Evolutionary conservation across 2,329 filamentous ascomycete species (phyloP).

Genomic region (Phyllosticta citrichinensis): DNA sequence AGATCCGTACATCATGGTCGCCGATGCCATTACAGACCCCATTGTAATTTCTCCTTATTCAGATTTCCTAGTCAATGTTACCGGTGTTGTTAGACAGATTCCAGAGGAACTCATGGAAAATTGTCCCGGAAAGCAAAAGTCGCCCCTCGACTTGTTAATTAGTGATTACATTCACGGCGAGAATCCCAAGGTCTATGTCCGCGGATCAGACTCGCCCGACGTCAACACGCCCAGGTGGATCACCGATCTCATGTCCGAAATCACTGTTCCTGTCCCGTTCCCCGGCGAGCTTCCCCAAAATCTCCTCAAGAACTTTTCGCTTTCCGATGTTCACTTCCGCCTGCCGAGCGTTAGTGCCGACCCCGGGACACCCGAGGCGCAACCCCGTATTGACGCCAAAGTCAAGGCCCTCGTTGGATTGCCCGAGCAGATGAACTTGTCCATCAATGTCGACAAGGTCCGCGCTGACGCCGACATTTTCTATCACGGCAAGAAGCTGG

Average conservation of each 20-base stretch:
- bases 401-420: slow-evolving; percentile 70
- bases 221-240: slow-evolving; percentile 73
- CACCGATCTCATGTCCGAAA: slow-evolving; percentile 64
- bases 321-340: slow-evolving; percentile 76
- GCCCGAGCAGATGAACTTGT: slow-evolving; percentile 79
- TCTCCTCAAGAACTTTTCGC: slow-evolving; percentile 76
- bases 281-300: slow-evolving; percentile 73
- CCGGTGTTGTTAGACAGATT: slow-evolving; percentile 61
- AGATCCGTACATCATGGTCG: slow-evolving; percentile 68
- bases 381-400: slow-evolving; percentile 72
- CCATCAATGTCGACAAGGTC: slow-evolving; percentile 66
- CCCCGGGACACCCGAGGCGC: slow-evolving; percentile 59
- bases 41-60: slow-evolving; percentile 59
- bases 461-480: slow-evolving; percentile 70
- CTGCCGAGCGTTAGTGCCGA: slow-evolving; percentile 73
- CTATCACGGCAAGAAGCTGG: slow-evolving; percentile 69
- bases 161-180: slow-evolving; percentile 73
- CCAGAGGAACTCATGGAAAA: slow-evolving; percentile 60
- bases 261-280: slow-evolving; percentile 77
- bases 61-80: slow-evolving; percentile 58
- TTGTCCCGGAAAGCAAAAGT: slow-evolving; percentile 69
- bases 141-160: slow-evolving; percentile 75
- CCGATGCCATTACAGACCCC: slow-evolving; percentile 59
- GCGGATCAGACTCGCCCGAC: slow-evolving; percentile 59
- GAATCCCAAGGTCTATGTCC: slow-evolving; percentile 70